Percentiles rank a stretch among this genome's conserved stretches.
Conservation (phyloP, 768 basidiomycete species). For the Tephrocybe sp. region DNA sequence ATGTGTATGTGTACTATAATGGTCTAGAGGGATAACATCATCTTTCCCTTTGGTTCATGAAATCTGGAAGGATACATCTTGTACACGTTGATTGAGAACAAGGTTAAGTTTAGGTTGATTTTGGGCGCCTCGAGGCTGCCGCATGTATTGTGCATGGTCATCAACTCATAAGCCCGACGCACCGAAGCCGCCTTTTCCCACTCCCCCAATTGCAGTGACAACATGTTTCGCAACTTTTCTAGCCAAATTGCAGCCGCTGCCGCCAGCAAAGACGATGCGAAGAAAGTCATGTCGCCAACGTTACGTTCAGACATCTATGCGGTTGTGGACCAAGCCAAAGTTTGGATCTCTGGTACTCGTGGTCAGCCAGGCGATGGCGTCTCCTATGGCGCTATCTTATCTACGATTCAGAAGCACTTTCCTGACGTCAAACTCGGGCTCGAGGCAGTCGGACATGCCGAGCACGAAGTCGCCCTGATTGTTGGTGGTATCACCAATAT, state of each 20-base stretch:
- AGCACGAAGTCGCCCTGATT: slow-evolving; percentile 46
- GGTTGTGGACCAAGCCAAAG: slow-evolving; percentile 43
- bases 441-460: slow-evolving; percentile 43
- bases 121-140: slow-evolving; percentile 35
- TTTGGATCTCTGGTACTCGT: slow-evolving; percentile 41
- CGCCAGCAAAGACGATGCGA: slow-evolving; percentile 29
- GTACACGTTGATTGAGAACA: slow-evolving; percentile 3
- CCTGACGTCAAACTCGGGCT: slow-evolving; percentile 42
- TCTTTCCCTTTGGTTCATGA: too few species aligned
- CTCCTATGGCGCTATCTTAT: slow-evolving; percentile 43
- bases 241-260: slow-evolving; percentile 36
- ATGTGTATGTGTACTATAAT: too few species aligned
- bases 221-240: slow-evolving; percentile 47
- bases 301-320: slow-evolving; percentile 51
- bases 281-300: slow-evolving; percentile 46
- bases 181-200: slow-evolving; percentile 5
- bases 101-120: slow-evolving; percentile 9
- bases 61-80: too few species aligned
- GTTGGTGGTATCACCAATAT: slow-evolving; percentile 54
- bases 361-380: slow-evolving; percentile 55
- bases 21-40: too few species aligned
- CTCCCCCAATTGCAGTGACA: neutral
- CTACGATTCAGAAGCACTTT: slow-evolving; percentile 48
- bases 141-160: slow-evolving; percentile 26
- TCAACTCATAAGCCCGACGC: slow-evolving; percentile 14